phyloP scores from a whole-genome alignment of 495 filamentous ascomycete genomes.

The Penicillium arizonense region DNA sequence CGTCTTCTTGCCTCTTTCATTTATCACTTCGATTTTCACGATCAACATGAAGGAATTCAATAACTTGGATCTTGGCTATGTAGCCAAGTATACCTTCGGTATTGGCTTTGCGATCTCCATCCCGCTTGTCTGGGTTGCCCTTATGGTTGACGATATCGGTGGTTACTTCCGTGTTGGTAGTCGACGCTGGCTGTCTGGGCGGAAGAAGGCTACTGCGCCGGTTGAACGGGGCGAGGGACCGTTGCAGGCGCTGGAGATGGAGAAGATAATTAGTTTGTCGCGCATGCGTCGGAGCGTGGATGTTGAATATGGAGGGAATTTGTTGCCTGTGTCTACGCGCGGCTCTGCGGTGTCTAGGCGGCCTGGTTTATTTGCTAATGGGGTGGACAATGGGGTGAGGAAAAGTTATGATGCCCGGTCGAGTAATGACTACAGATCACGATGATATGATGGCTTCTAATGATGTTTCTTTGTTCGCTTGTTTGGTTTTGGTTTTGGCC shows the following conservation, averaged over 20 bases:
- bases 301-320: slow-evolving; percentile 26
- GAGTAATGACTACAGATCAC: slow-evolving; percentile 20
- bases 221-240: neutral
- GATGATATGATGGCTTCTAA: slow-evolving; percentile 15
- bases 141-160: slow-evolving; percentile 57
- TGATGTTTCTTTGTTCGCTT: neutral
- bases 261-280: slow-evolving; percentile 30
- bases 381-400: slow-evolving; percentile 9
- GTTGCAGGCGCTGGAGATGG: slow-evolving; percentile 24
- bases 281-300: slow-evolving; percentile 30
- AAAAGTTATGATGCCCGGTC: slow-evolving; percentile 20
- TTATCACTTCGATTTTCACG: slow-evolving; percentile 66
- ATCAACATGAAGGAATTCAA: slow-evolving; percentile 60
- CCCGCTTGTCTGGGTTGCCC: slow-evolving; percentile 57
- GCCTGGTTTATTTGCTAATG: slow-evolving; percentile 10
- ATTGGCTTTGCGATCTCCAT: slow-evolving; percentile 66
- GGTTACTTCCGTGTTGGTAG: slow-evolving; percentile 31
- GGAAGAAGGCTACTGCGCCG: slow-evolving; percentile 1
- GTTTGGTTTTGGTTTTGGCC: neutral
- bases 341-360: slow-evolving; percentile 15
- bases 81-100: slow-evolving; percentile 64
- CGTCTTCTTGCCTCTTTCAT: slow-evolving; percentile 64
- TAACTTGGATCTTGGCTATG: slow-evolving; percentile 52
- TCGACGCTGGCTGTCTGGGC: slow-evolving; percentile 25
- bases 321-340: slow-evolving; percentile 36